A percentile compares a stretch with the other conserved stretches of the same genome.
Conservation (phyloP, 305 asterid species). For the Fraxinus xanthoxyloides region DNA sequence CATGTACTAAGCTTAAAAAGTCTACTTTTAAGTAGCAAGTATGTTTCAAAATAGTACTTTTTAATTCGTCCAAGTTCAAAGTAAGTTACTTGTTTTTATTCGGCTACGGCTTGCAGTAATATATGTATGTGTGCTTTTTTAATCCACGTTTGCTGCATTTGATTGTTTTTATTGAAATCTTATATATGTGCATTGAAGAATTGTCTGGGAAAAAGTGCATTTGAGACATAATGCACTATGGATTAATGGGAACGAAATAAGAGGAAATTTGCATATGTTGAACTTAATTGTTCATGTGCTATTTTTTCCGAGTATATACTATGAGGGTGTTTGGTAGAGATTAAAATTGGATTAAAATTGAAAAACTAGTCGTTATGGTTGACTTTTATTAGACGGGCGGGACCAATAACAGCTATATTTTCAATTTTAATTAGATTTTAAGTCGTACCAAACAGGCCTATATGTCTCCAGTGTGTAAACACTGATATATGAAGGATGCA, state of each 20-base stretch:
- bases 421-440: too few relatives aligned
- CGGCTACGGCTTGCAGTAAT: not conserved
- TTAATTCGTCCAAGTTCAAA: not conserved
- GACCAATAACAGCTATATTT: too few relatives aligned
- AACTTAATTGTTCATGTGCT: not conserved
- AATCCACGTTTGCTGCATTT: not conserved
- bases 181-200: not conserved
- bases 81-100: not conserved
- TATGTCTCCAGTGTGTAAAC: not conserved
- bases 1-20: not conserved
- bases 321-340: too few relatives aligned
- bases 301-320: not conserved
- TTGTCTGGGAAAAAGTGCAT: not conserved
- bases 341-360: too few relatives aligned
- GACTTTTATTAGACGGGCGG: too few relatives aligned
- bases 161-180: not conserved
- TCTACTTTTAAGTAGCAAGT: not conserved
- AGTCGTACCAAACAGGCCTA: too few relatives aligned
- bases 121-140: not conserved
- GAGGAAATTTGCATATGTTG: not conserved
- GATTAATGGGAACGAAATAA: not conserved
- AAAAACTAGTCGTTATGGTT: too few relatives aligned
- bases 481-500: not conserved
- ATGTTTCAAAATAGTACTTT: not conserved
- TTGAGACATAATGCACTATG: not conserved